Base-by-base conservation (phyloP, 2,329 filamentous ascomycete genomes). In the Colletotrichum sp. region DNA sequence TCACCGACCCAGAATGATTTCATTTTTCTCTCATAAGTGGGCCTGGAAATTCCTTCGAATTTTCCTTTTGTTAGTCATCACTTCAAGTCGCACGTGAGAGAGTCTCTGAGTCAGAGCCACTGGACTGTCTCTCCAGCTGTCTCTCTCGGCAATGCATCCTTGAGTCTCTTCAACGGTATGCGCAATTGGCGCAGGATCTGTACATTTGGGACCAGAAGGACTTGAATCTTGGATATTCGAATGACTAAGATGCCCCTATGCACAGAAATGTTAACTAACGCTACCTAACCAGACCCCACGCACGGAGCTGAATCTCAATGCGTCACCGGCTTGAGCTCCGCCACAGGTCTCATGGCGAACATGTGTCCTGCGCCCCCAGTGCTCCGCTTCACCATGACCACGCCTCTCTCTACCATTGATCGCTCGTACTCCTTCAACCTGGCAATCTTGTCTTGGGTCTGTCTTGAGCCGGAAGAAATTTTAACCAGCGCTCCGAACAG, bases 341-440 rank as follows among this genome's bases (percentile, higher is more conserved):
- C 18, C n/a, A 65, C 18, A n/a, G 73, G 68, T 55, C 58, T 72
- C 67, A 75, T 75, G 18, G 59, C 71, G 34, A 71, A 76, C 69
- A 73, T 67, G 7, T 30, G 36, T n/a, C 36, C 61, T 9, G 61
- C 65, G 13, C 65, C 65, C 10, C 21, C 21, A 13, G 32, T 43
- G 58, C 56, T 74, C 24, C 61, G 52, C 24, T 65, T 32, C 6
- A 76, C 52, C 28, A 64, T 63, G 10, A 30, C 34, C 24, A 18
- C 21, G 12, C 65, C 66, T 48, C 66, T 69, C 55, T 52, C 65
- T 7, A 66, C 38, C 71, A 71, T 71, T 1, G 21, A 21, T 48
- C n/a, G 28, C 61, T 74, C 74, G 28, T 70, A 74, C 14, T 7
- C 30, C 9, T 34, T 56, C 34, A 76, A 58, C 18, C 26, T 18